Percentiles rank a stretch among this genome's conserved stretches.
Evolutionary conservation across 495 filamentous ascomycete species (phyloP).

Genomic region (Neurospora sp.): DNA sequence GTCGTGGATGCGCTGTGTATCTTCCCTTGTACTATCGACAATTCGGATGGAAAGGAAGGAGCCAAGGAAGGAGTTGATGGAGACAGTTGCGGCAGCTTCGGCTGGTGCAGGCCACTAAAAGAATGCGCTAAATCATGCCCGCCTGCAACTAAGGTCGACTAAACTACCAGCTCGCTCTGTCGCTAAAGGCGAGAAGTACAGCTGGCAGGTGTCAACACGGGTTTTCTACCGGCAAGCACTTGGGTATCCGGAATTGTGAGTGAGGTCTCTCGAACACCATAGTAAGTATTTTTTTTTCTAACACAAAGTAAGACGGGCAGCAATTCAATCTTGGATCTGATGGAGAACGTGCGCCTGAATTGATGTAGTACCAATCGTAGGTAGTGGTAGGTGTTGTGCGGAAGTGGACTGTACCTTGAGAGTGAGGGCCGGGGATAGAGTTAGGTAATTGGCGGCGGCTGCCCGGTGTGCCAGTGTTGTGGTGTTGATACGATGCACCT

Average conservation of each 20-base stretch:
- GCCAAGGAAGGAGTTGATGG: not conserved
- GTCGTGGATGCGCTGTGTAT: not conserved
- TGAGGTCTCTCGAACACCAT: not conserved
- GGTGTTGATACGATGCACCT: not conserved
- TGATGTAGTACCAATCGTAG: not conserved
- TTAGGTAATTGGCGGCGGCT: not conserved
- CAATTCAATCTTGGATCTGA: not conserved
- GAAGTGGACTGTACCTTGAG: not conserved
- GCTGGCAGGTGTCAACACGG: too few species aligned
- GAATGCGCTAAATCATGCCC: not conserved
- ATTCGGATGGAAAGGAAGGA: not conserved
- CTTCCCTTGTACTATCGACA: not conserved
- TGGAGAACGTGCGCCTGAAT: not conserved
- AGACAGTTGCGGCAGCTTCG: not conserved
- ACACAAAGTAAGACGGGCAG: not conserved
- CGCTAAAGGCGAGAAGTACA: not conserved
- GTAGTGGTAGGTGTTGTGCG: not conserved
- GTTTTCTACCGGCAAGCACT: not conserved
- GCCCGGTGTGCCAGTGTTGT: not conserved
- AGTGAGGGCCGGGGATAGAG: not conserved
- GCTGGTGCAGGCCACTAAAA: not conserved
- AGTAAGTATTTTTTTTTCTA: not conserved
- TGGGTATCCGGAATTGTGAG: not conserved
- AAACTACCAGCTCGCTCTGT: not conserved
- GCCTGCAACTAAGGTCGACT: not conserved